Evolutionary conservation across 176 grass and related monocot genomes (phyloP).

Genomic region (Elaeis guineensis): DNA sequence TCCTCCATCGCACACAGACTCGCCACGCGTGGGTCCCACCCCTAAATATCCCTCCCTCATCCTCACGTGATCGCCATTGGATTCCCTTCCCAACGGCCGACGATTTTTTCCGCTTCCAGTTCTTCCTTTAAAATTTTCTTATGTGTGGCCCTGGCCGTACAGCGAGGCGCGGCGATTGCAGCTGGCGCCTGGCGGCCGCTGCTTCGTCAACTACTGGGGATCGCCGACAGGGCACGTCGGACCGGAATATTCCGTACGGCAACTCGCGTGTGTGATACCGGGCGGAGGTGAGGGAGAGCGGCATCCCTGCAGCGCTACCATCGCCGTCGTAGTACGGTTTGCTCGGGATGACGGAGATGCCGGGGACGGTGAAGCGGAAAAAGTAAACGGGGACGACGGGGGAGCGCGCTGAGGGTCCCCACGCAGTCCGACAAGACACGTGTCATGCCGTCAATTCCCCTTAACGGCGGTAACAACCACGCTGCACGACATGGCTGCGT

Average conservation of each 20-base stretch:
- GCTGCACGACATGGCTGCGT: too few relatives aligned
- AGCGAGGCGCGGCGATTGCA: slow-evolving; percentile 21
- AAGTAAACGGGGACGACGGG: slow-evolving; percentile 46
- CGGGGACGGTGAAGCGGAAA: slow-evolving; percentile 14
- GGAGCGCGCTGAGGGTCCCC: slow-evolving; percentile 26
- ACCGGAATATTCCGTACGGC: too few relatives aligned
- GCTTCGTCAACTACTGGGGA: neutral
- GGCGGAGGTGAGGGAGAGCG: slow-evolving; percentile 7
- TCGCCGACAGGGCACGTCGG: neutral
- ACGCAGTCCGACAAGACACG: slow-evolving; percentile 52
- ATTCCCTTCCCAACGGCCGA: too few relatives aligned
- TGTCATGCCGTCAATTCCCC: slow-evolving; percentile 35
- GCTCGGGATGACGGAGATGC: slow-evolving; percentile 2
- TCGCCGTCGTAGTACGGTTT: too few relatives aligned
- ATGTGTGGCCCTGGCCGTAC: slow-evolving; percentile 24
- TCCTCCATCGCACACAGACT: neutral
- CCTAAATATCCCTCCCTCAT: too few relatives aligned
- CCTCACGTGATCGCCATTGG: too few relatives aligned
- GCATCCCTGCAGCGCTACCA: slow-evolving; percentile 27
- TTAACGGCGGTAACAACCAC: slow-evolving; percentile 57
- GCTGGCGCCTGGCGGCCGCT: slow-evolving; percentile 47
- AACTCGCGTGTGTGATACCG: too few relatives aligned
- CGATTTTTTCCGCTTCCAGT: too few relatives aligned
- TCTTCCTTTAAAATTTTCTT: too few relatives aligned
- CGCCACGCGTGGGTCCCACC: neutral